These are phyloP conservation scores for Arthrobotrys conoides DNA, from an alignment of 2,329 filamentous ascomycete species.

Conservation along the genomic window DNA sequence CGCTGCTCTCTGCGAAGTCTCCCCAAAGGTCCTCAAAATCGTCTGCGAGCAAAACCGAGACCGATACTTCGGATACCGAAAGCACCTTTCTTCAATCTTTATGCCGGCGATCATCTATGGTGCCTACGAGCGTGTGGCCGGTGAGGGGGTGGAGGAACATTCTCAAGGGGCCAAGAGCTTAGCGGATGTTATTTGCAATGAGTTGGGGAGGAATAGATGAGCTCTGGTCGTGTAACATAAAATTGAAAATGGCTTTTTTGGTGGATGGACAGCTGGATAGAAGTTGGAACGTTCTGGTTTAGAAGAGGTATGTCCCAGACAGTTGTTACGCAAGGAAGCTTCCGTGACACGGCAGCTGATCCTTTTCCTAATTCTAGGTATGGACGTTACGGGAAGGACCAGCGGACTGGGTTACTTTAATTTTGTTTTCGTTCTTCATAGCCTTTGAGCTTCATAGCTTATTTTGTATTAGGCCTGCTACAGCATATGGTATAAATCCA, in stretches of 20 bases:
- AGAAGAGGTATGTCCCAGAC: neutral
- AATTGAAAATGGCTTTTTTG: neutral
- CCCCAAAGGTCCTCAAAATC: slow-evolving; percentile 4
- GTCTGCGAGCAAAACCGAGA: slow-evolving; percentile 40
- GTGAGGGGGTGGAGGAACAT: slow-evolving; percentile 34
- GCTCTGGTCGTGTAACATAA: neutral
- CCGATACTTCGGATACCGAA: slow-evolving; percentile 48
- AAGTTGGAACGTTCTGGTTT: neutral
- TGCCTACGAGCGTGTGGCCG: slow-evolving; percentile 30
- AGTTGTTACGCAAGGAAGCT: neutral
- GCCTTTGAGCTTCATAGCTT: neutral
- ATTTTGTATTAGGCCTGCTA: neutral
- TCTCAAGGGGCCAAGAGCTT: slow-evolving; percentile 24
- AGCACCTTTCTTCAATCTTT: slow-evolving; percentile 21
- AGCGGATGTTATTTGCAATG: slow-evolving; percentile 40
- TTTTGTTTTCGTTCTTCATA: neutral
- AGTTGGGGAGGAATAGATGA: slow-evolving; percentile 39
- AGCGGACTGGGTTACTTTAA: neutral
- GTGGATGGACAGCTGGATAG: neutral
- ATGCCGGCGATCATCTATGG: slow-evolving; percentile 40
- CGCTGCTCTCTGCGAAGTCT: slow-evolving; percentile 23
- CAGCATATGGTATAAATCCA: neutral
- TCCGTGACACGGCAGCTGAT: neutral
- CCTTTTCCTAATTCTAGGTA: neutral
- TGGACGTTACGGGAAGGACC: neutral